These are phyloP conservation scores for Pichia ethanolica DNA, from an alignment of 805 yeast genomes.

Conservation along the genomic window DNA sequence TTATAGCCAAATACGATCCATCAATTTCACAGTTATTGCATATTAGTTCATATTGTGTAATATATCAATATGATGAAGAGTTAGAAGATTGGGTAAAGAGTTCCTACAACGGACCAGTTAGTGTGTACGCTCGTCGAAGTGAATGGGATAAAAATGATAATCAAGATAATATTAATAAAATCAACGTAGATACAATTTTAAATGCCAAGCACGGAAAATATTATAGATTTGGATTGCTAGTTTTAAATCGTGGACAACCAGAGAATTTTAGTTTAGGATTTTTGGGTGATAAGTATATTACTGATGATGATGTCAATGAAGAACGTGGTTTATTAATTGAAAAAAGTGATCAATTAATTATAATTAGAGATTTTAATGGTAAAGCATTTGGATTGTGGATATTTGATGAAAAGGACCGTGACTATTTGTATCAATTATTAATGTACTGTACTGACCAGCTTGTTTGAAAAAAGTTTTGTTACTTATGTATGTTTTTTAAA, in stretches of 20 bases:
- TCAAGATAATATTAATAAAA: conserved; percentile 5
- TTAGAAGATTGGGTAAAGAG: conserved; percentile 58
- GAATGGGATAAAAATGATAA: conserved; percentile 2
- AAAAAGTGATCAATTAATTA: conserved; percentile 59
- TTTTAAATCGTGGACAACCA: conserved; percentile 61
- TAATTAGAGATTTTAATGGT: conserved; percentile 58
- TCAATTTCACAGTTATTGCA: conserved; percentile 58
- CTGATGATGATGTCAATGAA: conserved; percentile 18
- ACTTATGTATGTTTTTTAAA: too few relatives aligned
- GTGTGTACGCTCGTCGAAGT: conserved; percentile 37
- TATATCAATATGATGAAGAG: conserved; percentile 54
- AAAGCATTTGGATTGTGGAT: conserved; percentile 77
- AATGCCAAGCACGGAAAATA: conserved; percentile 25
- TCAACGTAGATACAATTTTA: conserved; percentile 25
- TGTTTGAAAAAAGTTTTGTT: neutral
- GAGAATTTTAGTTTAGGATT: conserved; percentile 69
- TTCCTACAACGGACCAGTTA: conserved; percentile 64
- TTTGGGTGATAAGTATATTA: conserved; percentile 41
- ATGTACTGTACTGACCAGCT: conserved; percentile 23
- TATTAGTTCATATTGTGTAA: conserved; percentile 64
- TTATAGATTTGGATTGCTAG: conserved; percentile 61
- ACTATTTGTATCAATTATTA: conserved; percentile 41
- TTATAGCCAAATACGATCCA: conserved; percentile 71
- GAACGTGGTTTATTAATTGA: conserved; percentile 54
- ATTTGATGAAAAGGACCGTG: conserved; percentile 60